Evolutionary conservation across 306 rosid genomes (phyloP), one percentile per base, ranked within the genome.

Genomic region (Lathyrus aphaca): DNA sequence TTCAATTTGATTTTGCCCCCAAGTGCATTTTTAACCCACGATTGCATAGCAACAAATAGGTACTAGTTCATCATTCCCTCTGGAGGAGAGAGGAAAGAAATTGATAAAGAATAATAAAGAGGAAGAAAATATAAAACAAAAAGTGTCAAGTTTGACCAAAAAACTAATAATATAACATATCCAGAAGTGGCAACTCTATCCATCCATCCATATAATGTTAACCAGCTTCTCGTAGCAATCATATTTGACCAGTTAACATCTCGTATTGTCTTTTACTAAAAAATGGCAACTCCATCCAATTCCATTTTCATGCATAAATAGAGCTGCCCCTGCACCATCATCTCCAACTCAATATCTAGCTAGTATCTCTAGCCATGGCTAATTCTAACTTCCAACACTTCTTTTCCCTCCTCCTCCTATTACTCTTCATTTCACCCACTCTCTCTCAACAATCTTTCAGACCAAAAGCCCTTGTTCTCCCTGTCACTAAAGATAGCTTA

Each of bases 401-500:
- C 42, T 23, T 25, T 54, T 7, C 39, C 3, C 13, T 76, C n/a
- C 44, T 77, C 32, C 37, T 79, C 1, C 27, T 76, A 9, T 1
- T 80, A 0, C 16, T 75, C 61, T 23, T 65, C 15, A 9, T 66
- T 64, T 35, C 76, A 49, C 54, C 80, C 8, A n/a, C 77, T 49
- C 44, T 70, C 0, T 84, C 85, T 19, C 79, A 81, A 45, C 48
- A 58, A 38, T 81, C 89, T 6, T 87, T 82, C 80, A 62, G 85
- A 5, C 86, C 92, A 23, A 82, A 78, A 60, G 88, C 92, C 4
- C 86, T 87, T 0, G 75, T 85, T 1, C 14, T 72, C 32, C 78
- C 76, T 0, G 80, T 87, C 13, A 23, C 79, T 2, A 85, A 85
- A 76, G 85, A 85, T 38, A 23, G 71, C 10, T 21, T 80, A 32